Base-by-base conservation (phyloP, 2,329 filamentous ascomycete genomes). In the Penicillium sp. region DNA sequence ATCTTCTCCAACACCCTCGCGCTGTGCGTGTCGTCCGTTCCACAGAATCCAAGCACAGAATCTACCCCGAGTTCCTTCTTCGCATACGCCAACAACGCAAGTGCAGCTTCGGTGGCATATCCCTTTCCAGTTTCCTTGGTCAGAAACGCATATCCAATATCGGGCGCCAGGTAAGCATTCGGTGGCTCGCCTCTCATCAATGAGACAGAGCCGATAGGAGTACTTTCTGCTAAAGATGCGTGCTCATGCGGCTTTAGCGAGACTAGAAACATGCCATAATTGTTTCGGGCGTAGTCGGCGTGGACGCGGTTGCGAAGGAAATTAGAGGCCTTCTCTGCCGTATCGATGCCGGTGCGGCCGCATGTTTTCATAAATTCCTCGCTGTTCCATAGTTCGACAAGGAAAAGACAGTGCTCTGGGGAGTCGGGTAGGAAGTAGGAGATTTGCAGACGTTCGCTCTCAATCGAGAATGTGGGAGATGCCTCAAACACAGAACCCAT, bases 351-450 rank as follows among this genome's bases (percentile, higher is more conserved):
- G 4, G 42, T 53, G 6, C 33, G 42, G 6, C 51, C 33, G 13
- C 31, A 53, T 2, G 51, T 23, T 21, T n/a, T 47, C 15, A 54
- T 54, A 6, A 54, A 54, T 5, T 54, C 51, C 6, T 47, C 35
- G 2, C 35, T 54, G 35, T 33, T 54, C 51, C 51, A 54, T 48
- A 54, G 9, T 21, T 54, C 31, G n/a, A 54, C 42, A 2, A 54
- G 25, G 35, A 54, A 54, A 9, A 2, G 13, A 29, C 51, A 54
- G 33, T 54, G 42, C 6, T 23, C 25, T 15, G 51, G 35, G 13
- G 23, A 33, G 8, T 47, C 23, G 9, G 43, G 51, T 31, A 29
- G 23, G n/a, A 54, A 47, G 42, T 39, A 39, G 25, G 33, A 41
- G 33, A 54, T 54, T 4, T 54, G 19, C n/a, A 54, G 51, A 23